Percentiles rank a stretch among this genome's conserved stretches.
Evolutionary conservation across 2,329 filamentous ascomycete species (phyloP).

Genomic region (Pleomassaria siparia): DNA sequence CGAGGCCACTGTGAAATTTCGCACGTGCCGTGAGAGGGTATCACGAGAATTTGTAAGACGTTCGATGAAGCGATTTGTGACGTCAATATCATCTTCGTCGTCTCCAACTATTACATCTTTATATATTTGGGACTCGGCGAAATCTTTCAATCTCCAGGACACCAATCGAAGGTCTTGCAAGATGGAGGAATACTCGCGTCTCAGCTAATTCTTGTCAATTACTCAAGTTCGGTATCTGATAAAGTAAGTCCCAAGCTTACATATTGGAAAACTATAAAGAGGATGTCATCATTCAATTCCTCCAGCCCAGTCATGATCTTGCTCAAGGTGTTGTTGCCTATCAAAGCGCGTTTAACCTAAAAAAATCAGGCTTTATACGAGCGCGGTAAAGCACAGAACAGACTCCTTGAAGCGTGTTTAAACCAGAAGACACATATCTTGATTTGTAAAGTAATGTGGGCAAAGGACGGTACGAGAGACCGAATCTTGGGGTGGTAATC

Average conservation of each 20-base stretch:
- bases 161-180: conserved; percentile 11
- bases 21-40: conserved; percentile 8
- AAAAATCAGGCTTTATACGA: no score
- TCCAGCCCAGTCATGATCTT: conserved; percentile 13
- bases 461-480: no score
- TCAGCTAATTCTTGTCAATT: conserved; percentile 9
- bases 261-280: conserved; percentile 13
- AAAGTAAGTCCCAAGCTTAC: conserved; percentile 1
- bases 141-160: conserved; percentile 14
- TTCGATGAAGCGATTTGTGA: conserved; percentile 14
- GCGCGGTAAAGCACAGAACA: no score
- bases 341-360: no score
- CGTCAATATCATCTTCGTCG: conserved; percentile 11
- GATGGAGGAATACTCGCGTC: conserved; percentile 6
- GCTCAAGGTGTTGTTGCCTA: not conserved
- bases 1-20: conserved; percentile 12
- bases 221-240: conserved; percentile 12
- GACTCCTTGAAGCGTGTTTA: no score
- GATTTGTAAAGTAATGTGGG: no score
- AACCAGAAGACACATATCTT: no score
- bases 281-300: conserved; percentile 17
- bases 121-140: conserved; percentile 16
- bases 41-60: conserved; percentile 14
- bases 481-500: no score
- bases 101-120: conserved; percentile 14